A percentile compares a stretch with the other conserved stretches of the same genome.
Conservation (phyloP, 2,329 filamentous ascomycete species). For the Grosmannia serpens region DNA sequence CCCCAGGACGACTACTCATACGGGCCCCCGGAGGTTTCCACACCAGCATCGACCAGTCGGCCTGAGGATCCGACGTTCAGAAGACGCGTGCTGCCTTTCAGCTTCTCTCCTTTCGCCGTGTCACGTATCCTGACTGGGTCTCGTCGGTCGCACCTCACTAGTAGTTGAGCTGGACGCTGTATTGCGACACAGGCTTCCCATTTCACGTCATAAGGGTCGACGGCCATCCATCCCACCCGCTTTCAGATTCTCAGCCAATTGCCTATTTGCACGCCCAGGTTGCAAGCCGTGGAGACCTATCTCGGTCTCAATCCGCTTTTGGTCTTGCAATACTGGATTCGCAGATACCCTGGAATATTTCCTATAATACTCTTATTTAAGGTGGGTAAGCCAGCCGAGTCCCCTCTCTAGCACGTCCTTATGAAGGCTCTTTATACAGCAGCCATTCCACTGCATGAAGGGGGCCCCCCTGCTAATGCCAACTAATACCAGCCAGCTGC, state of each 20-base stretch:
- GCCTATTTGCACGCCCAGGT: background rate
- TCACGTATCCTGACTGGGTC: background rate
- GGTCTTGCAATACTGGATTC: background rate
- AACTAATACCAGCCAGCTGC: background rate
- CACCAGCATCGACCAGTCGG: background rate
- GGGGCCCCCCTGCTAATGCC: conserved; percentile 5
- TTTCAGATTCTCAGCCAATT: no score
- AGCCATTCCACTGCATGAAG: background rate
- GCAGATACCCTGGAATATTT: background rate
- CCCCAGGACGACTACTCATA: background rate
- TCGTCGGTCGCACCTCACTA: background rate
- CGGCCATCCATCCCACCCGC: background rate
- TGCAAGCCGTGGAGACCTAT: background rate
- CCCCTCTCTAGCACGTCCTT: background rate
- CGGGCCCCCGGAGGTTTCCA: background rate
- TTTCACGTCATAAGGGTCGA: background rate
- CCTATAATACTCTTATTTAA: background rate
- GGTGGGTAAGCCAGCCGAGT: conserved; percentile 4
- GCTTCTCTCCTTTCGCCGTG: background rate
- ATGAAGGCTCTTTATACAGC: conserved; percentile 1
- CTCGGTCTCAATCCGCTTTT: background rate
- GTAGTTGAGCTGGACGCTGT: background rate
- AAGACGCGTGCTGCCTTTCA: background rate
- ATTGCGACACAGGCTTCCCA: background rate
- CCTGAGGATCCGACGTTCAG: background rate